Evolutionary conservation across 140 eudicot species (phyloP), one percentile per base, ranked within the genome.

Genomic region (Anethum foeniculum): DNA sequence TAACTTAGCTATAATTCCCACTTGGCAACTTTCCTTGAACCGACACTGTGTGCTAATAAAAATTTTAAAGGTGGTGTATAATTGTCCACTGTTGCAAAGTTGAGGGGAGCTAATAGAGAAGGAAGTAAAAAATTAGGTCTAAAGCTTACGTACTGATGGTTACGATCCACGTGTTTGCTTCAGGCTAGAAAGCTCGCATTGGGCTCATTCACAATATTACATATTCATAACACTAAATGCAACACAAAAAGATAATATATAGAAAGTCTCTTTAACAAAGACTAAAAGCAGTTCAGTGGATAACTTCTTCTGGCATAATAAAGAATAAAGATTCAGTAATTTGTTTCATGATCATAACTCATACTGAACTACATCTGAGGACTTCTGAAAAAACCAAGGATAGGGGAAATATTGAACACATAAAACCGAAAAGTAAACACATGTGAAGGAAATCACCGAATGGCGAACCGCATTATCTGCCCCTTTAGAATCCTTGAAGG

Each of bases 391-490:
- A 30, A 67, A 10, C 14, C 21, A 28, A 67, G 30, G 43, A 28
- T 27, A 30, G 8, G 43, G 23, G 43, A 6, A 67, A 67, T 3
- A 34, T 11, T 30, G 1, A 67, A 30, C 3, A 67, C 73, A 67
- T 67, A 67, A 25, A 67, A 10, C 41, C 4, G 32, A 32, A 68
- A 32, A 32, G 4, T 32, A 32, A 68, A 68, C n/a, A 68, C 25
- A 5, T 5, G n/a, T 21, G 67, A 62, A 81, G 11, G 38, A 54
- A 79, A 73, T 84, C 78, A 93, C 98, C 87, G 98, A 88, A n/a
- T 87, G 96, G 73, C 89, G 93, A 82, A 89, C 90, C 36, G 97
- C 98, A 72, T 91, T 93, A 54, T 93, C 96, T 74, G 98, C 98
- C 58, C 94, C 98, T 83, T 93, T 94, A 25, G 88, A 74, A 86